Base-by-base conservation (phyloP, 805 yeast genomes). In the Wilhelminamyces savonicus region DNA sequence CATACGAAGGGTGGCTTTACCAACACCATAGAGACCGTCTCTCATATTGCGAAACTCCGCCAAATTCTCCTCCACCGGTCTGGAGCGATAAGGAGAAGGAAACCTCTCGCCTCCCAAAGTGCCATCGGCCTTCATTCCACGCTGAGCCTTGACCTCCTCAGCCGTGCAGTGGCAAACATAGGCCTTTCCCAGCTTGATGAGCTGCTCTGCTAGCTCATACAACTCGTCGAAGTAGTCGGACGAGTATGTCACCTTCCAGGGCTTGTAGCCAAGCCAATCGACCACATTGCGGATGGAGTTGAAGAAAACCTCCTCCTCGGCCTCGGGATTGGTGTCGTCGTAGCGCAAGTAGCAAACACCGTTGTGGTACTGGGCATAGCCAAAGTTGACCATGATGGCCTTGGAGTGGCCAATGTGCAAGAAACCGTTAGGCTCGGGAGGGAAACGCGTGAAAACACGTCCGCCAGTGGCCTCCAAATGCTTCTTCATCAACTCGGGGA, bases 281-380 rank as follows among this genome's bases (percentile, higher is more conserved):
- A 92, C 82, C 76, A 90, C 84, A 39, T 78, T 78, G 50, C 75
- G 66, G 37, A 92, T 92, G 27, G 94, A 78, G 42, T 75, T 77
- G 58, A 92, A 86, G 55, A 82, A 92, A 32, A 76, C 76, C 44
- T 87, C 96, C 45, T 92, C 97, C 62, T 92, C 99, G 26, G 97
- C 96, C 61, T 92, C 98, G 2, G 99, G 99, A 51, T 92, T 92
- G 20, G 99, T 92, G 54, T 92, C 99, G 59, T 92, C 99, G 48
- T 77, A 92, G 56, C 99, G 75, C 56, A 92, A 71, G 54, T 87
- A 86, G 59, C 98, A 92, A 30, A 74, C 69, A 40, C 99, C 99
- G 38, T 75, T 71, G 55, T 87, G 69, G 61, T 66, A 81, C 52
- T 82, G 80, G 23, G 98, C 98, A 57, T 70, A 92, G n/a, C 99